These are phyloP conservation scores for Alternaria sp. DNA, from an alignment of 2,329 filamentous ascomycete species.

Conservation along the genomic window DNA sequence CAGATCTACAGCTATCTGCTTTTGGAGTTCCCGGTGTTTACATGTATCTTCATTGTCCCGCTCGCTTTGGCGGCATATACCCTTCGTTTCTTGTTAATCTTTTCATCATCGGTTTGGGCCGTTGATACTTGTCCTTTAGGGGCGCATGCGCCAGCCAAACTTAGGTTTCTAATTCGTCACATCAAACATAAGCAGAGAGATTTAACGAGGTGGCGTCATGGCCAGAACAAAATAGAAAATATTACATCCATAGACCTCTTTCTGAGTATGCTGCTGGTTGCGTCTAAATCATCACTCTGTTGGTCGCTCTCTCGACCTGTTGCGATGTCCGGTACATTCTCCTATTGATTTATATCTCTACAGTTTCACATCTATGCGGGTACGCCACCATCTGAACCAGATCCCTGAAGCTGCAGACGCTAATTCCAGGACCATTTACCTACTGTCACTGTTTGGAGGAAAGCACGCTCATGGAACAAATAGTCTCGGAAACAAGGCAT, in stretches of 20 bases:
- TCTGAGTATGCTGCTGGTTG: neutral
- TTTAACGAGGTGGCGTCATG: neutral
- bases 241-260: neutral
- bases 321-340: too few species aligned
- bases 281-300: too few species aligned
- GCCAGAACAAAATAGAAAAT: neutral
- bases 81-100: constrained; percentile 5
- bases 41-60: neutral
- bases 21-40: neutral
- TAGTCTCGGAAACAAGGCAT: too few species aligned
- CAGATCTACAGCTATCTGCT: neutral
- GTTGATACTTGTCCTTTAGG: neutral
- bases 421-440: too few species aligned
- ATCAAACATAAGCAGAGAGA: neutral
- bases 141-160: neutral
- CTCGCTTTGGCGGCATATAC: constrained; percentile 9
- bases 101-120: neutral
- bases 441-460: too few species aligned
- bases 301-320: too few species aligned
- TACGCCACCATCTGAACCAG: too few species aligned
- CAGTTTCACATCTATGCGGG: too few species aligned
- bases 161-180: neutral
- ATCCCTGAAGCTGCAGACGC: too few species aligned
- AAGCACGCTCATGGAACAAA: too few species aligned
- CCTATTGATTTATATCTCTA: too few species aligned